These are phyloP conservation scores for Selenicereus undatus DNA, from an alignment of 148 eudicot genomes.

Conservation along the genomic window DNA sequence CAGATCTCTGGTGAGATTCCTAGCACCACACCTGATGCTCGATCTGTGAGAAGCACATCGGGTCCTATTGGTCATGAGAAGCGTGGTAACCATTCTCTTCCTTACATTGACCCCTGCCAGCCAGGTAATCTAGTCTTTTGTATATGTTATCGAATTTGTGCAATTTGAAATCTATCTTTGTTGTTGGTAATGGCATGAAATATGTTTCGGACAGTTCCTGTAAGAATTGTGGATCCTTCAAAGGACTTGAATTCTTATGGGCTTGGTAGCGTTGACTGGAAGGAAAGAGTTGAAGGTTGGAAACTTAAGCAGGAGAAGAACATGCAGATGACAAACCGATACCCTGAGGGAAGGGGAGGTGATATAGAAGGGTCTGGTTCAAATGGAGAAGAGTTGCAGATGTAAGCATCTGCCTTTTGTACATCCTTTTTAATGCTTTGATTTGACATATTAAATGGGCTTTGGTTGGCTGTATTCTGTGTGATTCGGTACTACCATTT, in stretches of 20 bases:
- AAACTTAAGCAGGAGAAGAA: slow-evolving; percentile 94
- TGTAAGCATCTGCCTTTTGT: slow-evolving; percentile 48
- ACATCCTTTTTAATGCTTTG: background rate
- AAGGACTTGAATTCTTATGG: slow-evolving; percentile 95
- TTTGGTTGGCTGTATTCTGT: background rate
- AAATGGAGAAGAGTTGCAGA: slow-evolving; percentile 94
- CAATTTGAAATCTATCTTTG: slow-evolving; percentile 6
- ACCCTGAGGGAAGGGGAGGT: slow-evolving; percentile 84
- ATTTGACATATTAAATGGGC: background rate
- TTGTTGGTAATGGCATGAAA: slow-evolving; percentile 14
- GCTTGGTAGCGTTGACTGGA: slow-evolving; percentile 94
- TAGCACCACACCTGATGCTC: slow-evolving; percentile 70
- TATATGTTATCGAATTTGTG: background rate
- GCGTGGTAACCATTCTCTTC: slow-evolving; percentile 64
- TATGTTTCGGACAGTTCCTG: slow-evolving; percentile 63
- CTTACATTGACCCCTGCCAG: slow-evolving; percentile 81
- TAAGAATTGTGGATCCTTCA: slow-evolving; percentile 93
- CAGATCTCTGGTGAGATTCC: slow-evolving; percentile 96
- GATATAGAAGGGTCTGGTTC: slow-evolving; percentile 94
- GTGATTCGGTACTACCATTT: background rate
- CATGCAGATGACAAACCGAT: slow-evolving; percentile 54
- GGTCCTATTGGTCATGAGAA: slow-evolving; percentile 88
- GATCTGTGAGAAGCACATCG: slow-evolving; percentile 85
- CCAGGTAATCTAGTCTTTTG: slow-evolving; percentile 51
- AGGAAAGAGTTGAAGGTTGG: slow-evolving; percentile 98